Base-by-base conservation (phyloP, 805 yeast species). In the Metschnikowia noctiluminum region DNA sequence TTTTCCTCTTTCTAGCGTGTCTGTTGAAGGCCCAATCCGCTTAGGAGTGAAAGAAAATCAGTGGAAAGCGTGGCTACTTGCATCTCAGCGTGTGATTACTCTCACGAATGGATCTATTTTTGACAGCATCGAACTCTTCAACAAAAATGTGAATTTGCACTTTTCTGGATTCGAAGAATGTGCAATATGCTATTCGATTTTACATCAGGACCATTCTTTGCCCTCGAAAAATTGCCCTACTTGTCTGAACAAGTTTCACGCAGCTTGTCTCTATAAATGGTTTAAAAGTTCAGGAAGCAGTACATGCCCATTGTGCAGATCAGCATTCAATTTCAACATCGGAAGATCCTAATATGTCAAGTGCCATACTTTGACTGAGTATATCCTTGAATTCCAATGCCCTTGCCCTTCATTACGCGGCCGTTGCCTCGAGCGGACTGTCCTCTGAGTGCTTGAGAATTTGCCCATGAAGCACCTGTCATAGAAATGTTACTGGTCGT, bases 211-310 rank as follows among this genome's bases (percentile, higher is more conserved):
- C 61, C 88, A 87, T 59, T 85, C 96, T 7, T 76, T 94, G 49
- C 99, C 99, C 7, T 82, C 89, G 43, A 91, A 89, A 68, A 78
- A 78, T 2, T 94, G 99, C 69, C 74, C 85, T 13, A 90, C 96
- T 0, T 94, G 99, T 76, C 82, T 82, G 61, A 92, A 94, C 74
- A 89, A 87, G 64, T 94, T 91, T 75, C 99, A 94, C 66, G 84
- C 96, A 7, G 96, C 94, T 3, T 94, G 99, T 75, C 73, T 94
- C 38, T 91, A 89, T 75, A 88, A 91, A 64, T 94, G 99, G 99
- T 94, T 94, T 70, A 88, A 89, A 71, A 90, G 96, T 57, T 87
- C 96, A 12, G 95, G 94, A 37, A 79, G 88, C 47, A 87, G 89
- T 56, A 86, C 96, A 2, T 94, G 99, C 71, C 99, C 99, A 36